Percentiles rank a stretch among this genome's conserved stretches.
Conservation (phyloP, 2,329 filamentous ascomycete genomes). For the Botrytis tulipae region DNA sequence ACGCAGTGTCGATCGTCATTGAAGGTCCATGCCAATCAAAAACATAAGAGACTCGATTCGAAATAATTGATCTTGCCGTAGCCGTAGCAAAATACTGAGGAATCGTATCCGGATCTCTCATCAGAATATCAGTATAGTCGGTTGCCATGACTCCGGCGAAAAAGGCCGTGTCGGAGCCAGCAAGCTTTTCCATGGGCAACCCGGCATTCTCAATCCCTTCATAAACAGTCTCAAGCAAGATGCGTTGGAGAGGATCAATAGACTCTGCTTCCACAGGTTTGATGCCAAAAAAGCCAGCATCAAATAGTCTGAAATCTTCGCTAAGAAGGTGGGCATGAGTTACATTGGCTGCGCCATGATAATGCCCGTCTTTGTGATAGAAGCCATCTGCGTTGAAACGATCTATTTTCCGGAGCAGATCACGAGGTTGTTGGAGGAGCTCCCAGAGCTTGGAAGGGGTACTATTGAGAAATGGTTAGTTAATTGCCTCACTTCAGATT, state of each 20-base stretch:
- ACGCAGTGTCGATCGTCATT: conserved; percentile 45
- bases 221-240: conserved; percentile 45
- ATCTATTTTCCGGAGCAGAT: too few species aligned
- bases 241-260: conserved; percentile 49
- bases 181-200: conserved; percentile 22
- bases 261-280: conserved; percentile 30
- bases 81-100: conserved; percentile 36
- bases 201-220: conserved; percentile 37
- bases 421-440: too few species aligned
- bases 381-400: conserved; percentile 23
- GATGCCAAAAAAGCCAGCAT: conserved; percentile 30
- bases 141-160: conserved; percentile 30
- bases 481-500: too few species aligned
- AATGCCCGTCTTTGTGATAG: neutral
- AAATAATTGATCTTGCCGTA: conserved; percentile 18
- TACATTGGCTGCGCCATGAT: neutral
- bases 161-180: conserved; percentile 28
- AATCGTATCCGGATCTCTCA: conserved; percentile 26
- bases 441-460: too few species aligned
- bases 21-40: conserved; percentile 32
- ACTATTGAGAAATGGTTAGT: too few species aligned
- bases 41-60: conserved; percentile 39
- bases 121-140: conserved; percentile 25
- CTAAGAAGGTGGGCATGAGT: neutral
- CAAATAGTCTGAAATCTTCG: conserved; percentile 21